Percentiles rank a stretch among this genome's conserved stretches.
Evolutionary conservation across 2,329 filamentous ascomycete species (phyloP).

Genomic region (Pseudogymnoascus sp.): DNA sequence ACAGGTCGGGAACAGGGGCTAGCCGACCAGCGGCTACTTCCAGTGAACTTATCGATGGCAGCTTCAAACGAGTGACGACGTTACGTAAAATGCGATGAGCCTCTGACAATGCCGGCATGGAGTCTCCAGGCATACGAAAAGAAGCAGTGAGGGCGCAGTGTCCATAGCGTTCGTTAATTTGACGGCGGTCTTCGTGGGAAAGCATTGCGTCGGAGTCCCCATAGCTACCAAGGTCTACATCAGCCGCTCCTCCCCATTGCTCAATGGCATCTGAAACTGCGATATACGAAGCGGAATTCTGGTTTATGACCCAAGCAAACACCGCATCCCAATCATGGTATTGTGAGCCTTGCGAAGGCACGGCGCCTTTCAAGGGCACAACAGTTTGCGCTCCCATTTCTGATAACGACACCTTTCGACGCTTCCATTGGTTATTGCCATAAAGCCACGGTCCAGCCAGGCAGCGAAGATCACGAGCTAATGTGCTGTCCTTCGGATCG

Average conservation of each 20-base stretch:
- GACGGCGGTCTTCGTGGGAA: constrained; percentile 50
- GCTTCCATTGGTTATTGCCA: constrained; percentile 52
- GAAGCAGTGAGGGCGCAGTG: constrained; percentile 60
- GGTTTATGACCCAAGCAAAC: constrained; percentile 57
- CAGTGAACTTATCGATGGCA: constrained; percentile 48
- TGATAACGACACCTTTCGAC: constrained; percentile 30
- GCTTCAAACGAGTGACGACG: constrained; percentile 52
- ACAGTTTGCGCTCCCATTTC: constrained; percentile 13
- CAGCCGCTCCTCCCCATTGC: constrained; percentile 66
- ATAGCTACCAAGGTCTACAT: constrained; percentile 60
- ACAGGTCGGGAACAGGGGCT: constrained; percentile 33
- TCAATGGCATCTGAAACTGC: constrained; percentile 57
- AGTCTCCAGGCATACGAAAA: constrained; percentile 57
- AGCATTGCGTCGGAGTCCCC: constrained; percentile 46
- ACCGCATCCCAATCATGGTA: constrained; percentile 62
- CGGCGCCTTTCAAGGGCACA: constrained; percentile 22
- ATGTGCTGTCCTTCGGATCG: constrained; percentile 23
- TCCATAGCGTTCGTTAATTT: constrained; percentile 57
- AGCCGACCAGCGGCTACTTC: constrained; percentile 41
- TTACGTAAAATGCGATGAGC: constrained; percentile 55
- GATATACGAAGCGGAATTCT: constrained; percentile 53
- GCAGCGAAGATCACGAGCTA: constrained; percentile 59
- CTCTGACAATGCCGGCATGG: constrained; percentile 49
- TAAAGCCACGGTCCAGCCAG: constrained; percentile 69
- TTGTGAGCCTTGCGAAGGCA: constrained; percentile 25